phyloP scores from a whole-genome alignment of 805 yeast genomes.

The Brettanomyces naardenensis region DNA sequence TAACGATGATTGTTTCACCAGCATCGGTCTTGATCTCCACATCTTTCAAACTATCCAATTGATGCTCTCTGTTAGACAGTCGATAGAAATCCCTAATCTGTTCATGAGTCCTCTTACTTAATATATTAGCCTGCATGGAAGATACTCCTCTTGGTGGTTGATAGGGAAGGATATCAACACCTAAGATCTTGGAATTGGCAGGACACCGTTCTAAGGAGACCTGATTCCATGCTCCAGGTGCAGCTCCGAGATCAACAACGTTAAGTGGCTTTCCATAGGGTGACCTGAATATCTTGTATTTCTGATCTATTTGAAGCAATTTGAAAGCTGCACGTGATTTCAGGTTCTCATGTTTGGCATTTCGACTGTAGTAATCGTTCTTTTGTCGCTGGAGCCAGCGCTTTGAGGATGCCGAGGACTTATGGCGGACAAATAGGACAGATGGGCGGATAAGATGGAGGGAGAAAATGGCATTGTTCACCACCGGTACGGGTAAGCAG shows the following conservation, averaged over 20 bases:
- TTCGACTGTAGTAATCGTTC: slow-evolving; percentile 55
- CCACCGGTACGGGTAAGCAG: no score
- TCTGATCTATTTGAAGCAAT: slow-evolving; percentile 63
- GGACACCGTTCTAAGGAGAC: slow-evolving; percentile 53
- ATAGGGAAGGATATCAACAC: slow-evolving; percentile 75
- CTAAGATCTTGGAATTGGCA: slow-evolving; percentile 52
- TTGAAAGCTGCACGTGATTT: slow-evolving; percentile 91
- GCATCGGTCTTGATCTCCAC: slow-evolving; percentile 11
- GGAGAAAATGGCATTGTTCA: no score
- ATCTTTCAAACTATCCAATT: slow-evolving; percentile 6
- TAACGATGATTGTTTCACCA: slow-evolving; percentile 6
- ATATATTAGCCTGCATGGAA: slow-evolving; percentile 82
- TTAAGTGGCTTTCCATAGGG: slow-evolving; percentile 8
- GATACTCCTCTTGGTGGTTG: slow-evolving; percentile 77
- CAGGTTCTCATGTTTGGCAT: slow-evolving; percentile 55
- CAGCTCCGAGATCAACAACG: slow-evolving; percentile 84
- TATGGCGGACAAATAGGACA: slow-evolving; percentile 1
- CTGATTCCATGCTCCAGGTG: slow-evolving; percentile 95
- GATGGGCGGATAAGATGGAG: background rate
- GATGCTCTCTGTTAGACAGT: slow-evolving; percentile 10
- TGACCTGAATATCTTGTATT: slow-evolving; percentile 44
- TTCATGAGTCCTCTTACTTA: slow-evolving; percentile 55
- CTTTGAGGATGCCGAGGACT: slow-evolving; percentile 42
- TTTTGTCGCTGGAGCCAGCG: slow-evolving; percentile 72
- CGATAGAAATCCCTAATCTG: slow-evolving; percentile 43